Evolutionary conservation across 805 yeast genomes (phyloP), one percentile per base, ranked within the genome.

Genomic region (Candida tammaniensis): DNA sequence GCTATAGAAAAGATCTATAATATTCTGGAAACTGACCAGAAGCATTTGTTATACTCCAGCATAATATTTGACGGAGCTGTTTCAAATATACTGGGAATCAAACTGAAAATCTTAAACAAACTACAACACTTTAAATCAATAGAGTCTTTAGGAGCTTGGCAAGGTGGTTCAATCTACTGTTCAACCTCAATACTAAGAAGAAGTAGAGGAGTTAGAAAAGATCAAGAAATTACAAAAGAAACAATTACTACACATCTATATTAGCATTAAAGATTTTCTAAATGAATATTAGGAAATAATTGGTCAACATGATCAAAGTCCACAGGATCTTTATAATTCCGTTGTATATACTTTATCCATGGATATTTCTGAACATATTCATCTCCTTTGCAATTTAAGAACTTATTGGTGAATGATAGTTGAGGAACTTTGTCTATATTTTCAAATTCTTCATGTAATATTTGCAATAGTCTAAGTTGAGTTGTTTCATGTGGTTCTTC

Each of bases 101-200:
- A 44, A 36, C 3, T 31, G 3, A 36, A 48, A 21, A 15, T 57
- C 1, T 2, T 52, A 4, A 34, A 43, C 10, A 12, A n/a, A 5
- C 14, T 31, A 11, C n/a, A 23, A 32, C n/a, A 26, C 16, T n/a
- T n/a, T n/a, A 18, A n/a, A 11, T 13, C 4, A 13, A 36, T 26
- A 16, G n/a, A 28, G 13, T 15, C 14, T 3, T 40, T 59, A 10
- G 65, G 66, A 1, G 38, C 57, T 2, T 61, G 66, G 66, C 39
- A 48, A 7, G 64, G 64, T 4, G 48, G 54, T 17, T 60, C 66
- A 3, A 37, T 59, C 18, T 61, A 60, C 34, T 47, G 46, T 19
- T 46, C 60, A 3, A 44, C 52, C 3, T 40, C 47, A 1, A 33
- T 52, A 17, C 31, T 33, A 5, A 27, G 34, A 15, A 44, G 52